Base-by-base conservation (phyloP, 768 basidiomycete genomes). In the Scleroderma citrinum region DNA sequence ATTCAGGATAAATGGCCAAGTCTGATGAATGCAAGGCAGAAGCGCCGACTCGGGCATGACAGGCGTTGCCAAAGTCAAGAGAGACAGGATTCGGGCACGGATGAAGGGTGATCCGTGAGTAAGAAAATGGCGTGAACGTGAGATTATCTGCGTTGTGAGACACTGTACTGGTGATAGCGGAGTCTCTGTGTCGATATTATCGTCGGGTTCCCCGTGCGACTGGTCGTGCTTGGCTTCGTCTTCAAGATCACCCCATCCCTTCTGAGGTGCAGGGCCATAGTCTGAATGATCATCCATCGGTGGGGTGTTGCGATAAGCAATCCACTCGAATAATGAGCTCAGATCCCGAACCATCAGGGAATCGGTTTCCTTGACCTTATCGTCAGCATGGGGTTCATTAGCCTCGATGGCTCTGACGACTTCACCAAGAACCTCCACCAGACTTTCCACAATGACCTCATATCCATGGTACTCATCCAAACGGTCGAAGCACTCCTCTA, bases 381-480 rank as follows among this genome's bases (percentile, higher is more conserved):
- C 48, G 26, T 24, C 53, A 35, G 49, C 64, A 52, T 56, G 57
- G 40, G 64, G 68, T 36, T 74, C 74, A 47, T 85, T 82, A 1
- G 67, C 60, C 53, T 82, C 80, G 56, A 96, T 81, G 30, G 84
- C 87, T 46, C 81, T 81, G 47, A 96, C 77, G 11, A 99, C 84
- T 53, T 95, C 89, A 36, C 77, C 78, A 39, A 99, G 67, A 7
- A 96, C 94, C 40, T 89, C 89, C 21, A 97, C 73, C 3, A 99
- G 73, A 0, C 91, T 88, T 53, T 92, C 88, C 2, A 94, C 89
- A 19, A 98, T 69, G 23, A 83, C 63, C 19, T 83, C 81, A 67
- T 99, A 97, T 13, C 93, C 95, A 64, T 98, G 95, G 62, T 81
- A 98, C 55, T 96, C 92, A 59, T 98, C 96, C 17, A 98, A 73